Percentiles rank a stretch among this genome's conserved stretches.
These are phyloP conservation scores for Solanum clarkiae DNA, from an alignment of 257 asterid genomes.

Conservation along the genomic window DNA sequence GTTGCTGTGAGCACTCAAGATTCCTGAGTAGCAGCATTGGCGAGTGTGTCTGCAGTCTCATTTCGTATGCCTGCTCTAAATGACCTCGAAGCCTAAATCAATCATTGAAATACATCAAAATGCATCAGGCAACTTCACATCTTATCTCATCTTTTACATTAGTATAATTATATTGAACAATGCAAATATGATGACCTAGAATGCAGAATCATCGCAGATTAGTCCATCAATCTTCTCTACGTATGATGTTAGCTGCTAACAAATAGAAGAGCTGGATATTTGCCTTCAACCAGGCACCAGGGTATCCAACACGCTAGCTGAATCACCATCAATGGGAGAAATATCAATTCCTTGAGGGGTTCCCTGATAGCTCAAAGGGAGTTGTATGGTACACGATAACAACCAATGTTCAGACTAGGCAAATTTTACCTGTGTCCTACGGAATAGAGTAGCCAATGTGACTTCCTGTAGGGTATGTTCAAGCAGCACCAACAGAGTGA, in stretches of 20 bases:
- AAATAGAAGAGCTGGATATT: conserved; percentile 80
- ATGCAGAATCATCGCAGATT: conserved; percentile 6
- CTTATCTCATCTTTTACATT: not conserved
- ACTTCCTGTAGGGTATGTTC: conserved; percentile 72
- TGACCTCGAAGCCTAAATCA: conserved; percentile 70
- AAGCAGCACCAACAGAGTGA: conserved; percentile 68
- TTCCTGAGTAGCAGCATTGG: conserved; percentile 84
- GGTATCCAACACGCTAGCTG: conserved; percentile 29
- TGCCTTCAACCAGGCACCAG: conserved; percentile 71
- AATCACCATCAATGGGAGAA: conserved; percentile 49
- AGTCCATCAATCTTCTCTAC: not conserved
- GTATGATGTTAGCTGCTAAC: conserved; percentile 1
- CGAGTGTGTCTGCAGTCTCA: conserved; percentile 64
- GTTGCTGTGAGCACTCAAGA: conserved; percentile 84
- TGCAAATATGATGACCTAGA: conserved; percentile 36
- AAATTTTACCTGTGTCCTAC: conserved; percentile 73
- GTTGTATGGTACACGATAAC: not conserved
- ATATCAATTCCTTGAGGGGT: conserved; percentile 66
- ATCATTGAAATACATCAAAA: not conserved
- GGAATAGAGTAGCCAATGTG: conserved; percentile 74
- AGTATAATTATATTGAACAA: not conserved
- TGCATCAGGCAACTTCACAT: not conserved
- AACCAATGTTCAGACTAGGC: not conserved
- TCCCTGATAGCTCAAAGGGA: conserved; percentile 49
- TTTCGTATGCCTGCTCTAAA: conserved; percentile 59